phyloP scores from a whole-genome alignment of 768 basidiomycete species.

The Austroboletus eburneus region DNA sequence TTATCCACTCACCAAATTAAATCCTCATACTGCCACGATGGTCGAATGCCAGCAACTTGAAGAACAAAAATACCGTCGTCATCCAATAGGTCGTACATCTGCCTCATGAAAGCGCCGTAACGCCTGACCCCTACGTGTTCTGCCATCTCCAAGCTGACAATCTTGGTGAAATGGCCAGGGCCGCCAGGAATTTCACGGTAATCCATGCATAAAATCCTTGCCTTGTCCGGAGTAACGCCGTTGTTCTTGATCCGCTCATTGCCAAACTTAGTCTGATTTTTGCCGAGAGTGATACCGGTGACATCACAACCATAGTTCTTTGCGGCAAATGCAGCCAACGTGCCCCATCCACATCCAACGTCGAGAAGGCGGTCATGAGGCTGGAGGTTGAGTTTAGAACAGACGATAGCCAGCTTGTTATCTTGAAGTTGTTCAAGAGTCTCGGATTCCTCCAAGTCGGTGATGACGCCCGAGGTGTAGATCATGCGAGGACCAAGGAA shows the following conservation, averaged over 20 bases:
- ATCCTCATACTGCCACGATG: constrained; percentile 98
- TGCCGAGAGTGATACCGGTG: constrained; percentile 90
- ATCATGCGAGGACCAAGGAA: constrained; percentile 96
- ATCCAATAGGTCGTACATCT: constrained; percentile 90
- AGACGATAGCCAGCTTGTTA: constrained; percentile 95
- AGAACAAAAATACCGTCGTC: constrained; percentile 93
- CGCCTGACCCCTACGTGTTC: constrained; percentile 98
- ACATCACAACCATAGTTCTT: constrained; percentile 98
- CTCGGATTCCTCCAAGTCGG: constrained; percentile 64
- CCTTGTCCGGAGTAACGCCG: constrained; percentile 65
- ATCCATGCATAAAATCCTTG: constrained; percentile 89
- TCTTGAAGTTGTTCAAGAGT: constrained; percentile 94
- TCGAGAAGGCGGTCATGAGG: constrained; percentile 82
- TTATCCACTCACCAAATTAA: constrained; percentile 68
- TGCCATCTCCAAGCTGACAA: constrained; percentile 96
- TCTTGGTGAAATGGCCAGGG: constrained; percentile 81
- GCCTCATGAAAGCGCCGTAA: constrained; percentile 82
- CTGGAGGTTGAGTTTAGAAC: constrained; percentile 88
- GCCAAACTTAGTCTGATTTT: constrained; percentile 91
- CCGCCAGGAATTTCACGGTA: constrained; percentile 85
- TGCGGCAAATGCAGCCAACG: constrained; percentile 87
- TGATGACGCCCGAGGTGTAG: constrained; percentile 91
- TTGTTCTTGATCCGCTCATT: constrained; percentile 83
- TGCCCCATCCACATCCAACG: constrained; percentile 96
- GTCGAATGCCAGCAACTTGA: constrained; percentile 96